phyloP scores from a whole-genome alignment of 1,284 basidiomycete species.

The Cutaneotrichosporon sp. region DNA sequence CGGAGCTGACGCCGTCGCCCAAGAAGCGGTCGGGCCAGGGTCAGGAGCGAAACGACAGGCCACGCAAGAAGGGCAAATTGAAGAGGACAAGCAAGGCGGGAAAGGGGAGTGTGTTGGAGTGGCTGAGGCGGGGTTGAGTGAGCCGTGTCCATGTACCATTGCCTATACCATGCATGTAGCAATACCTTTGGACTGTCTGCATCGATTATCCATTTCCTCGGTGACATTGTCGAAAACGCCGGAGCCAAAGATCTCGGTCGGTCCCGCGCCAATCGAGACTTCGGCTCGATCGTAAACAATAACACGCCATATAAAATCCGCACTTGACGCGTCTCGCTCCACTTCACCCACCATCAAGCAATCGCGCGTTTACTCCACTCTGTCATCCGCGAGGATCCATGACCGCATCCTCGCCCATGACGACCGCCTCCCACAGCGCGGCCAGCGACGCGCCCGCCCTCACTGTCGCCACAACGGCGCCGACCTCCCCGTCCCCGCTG shows the following conservation, averaged over 20 bases:
- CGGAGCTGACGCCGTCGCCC: slow-evolving; percentile 19
- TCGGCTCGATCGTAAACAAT: neutral
- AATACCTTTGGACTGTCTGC: too few relatives aligned
- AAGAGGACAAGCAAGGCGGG: neutral
- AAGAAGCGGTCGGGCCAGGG: slow-evolving; percentile 10
- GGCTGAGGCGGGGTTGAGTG: slow-evolving; percentile 19
- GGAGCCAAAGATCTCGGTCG: too few relatives aligned
- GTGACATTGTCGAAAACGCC: too few relatives aligned
- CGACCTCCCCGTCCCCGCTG: neutral
- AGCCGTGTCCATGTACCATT: neutral
- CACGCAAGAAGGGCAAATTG: slow-evolving; percentile 5
- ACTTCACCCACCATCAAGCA: slow-evolving; percentile 5
- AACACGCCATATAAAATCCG: neutral
- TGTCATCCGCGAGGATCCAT: neutral
- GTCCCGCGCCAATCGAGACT: neutral
- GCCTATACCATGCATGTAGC: slow-evolving; percentile 3
- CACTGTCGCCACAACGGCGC: slow-evolving; percentile 5
- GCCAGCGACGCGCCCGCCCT: slow-evolving; percentile 10
- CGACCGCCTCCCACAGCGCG: neutral
- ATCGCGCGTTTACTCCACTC: too few relatives aligned
- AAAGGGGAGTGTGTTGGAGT: slow-evolving; percentile 20
- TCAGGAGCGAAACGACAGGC: neutral
- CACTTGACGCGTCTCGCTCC: slow-evolving; percentile 5
- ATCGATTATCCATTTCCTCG: too few relatives aligned
- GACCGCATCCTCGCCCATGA: slow-evolving; percentile 11